These are phyloP conservation scores for Starmerella tilneyi DNA, from an alignment of 805 yeast species.

Conservation along the genomic window DNA sequence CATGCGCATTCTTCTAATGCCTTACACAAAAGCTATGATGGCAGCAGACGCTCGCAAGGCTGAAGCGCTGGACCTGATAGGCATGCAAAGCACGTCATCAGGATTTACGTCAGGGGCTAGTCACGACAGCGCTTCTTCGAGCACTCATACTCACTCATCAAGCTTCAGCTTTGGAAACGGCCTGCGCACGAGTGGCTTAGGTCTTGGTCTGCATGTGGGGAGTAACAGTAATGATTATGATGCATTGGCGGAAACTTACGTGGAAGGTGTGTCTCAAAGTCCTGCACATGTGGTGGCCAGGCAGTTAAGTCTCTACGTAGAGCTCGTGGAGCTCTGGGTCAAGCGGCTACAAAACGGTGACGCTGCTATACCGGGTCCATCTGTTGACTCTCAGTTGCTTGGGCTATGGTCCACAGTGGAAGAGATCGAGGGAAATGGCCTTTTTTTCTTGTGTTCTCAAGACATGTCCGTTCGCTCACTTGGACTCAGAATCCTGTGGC, in stretches of 20 bases:
- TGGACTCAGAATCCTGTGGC: conserved; percentile 63
- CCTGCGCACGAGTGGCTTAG: neutral
- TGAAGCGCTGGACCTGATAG: conserved; percentile 4
- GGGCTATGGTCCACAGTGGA: conserved; percentile 70
- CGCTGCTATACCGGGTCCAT: conserved; percentile 15
- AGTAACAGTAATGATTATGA: conserved; percentile 13
- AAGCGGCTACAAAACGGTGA: conserved; percentile 23
- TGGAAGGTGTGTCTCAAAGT: neutral
- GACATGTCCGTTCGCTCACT: conserved; percentile 63
- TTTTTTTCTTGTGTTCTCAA: conserved; percentile 82
- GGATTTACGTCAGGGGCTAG: neutral
- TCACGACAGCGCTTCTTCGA: neutral
- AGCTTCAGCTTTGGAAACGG: conserved; percentile 14
- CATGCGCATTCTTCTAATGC: conserved; percentile 12
- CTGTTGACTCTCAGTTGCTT: conserved; percentile 25
- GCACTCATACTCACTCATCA: conserved; percentile 11
- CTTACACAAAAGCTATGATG: conserved; percentile 20
- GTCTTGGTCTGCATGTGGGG: conserved; percentile 9
- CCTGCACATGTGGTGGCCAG: conserved; percentile 4
- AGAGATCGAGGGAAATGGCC: conserved; percentile 91
- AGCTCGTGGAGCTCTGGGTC: conserved; percentile 73
- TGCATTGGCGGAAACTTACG: neutral
- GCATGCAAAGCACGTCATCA: neutral
- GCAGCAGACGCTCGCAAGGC: conserved; percentile 13
- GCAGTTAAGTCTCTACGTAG: conserved; percentile 55